phyloP scores from a whole-genome alignment of 1,284 basidiomycete genomes.

The Ustilago sp. region DNA sequence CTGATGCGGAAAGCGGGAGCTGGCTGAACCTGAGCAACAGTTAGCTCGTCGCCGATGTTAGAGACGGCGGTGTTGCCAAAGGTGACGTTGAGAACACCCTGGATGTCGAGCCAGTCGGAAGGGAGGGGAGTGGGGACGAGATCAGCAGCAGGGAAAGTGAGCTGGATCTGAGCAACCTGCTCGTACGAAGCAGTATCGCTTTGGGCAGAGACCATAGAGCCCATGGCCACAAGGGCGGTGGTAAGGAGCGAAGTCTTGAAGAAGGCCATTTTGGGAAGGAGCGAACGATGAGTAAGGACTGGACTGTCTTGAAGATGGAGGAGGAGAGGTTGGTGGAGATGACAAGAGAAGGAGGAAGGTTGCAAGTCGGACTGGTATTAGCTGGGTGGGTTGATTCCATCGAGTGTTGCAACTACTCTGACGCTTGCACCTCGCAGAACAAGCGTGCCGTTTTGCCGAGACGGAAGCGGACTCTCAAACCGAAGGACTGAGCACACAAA shows the following conservation, averaged over 20 bases:
- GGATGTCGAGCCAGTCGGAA: conserved; percentile 49
- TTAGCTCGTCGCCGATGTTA: conserved; percentile 49
- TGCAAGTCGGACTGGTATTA: background rate
- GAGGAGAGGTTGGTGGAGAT: conserved; percentile 11
- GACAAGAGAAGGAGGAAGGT: background rate
- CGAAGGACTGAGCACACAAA: conserved; percentile 3
- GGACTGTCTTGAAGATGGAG: conserved; percentile 5
- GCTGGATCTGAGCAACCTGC: conserved; percentile 49
- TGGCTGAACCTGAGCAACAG: conserved; percentile 48
- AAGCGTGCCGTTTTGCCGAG: background rate
- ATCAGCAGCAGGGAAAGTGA: conserved; percentile 50
- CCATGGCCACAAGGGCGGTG: conserved; percentile 38
- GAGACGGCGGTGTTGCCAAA: conserved; percentile 40
- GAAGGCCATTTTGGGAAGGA: conserved; percentile 36
- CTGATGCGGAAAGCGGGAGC: conserved; percentile 47
- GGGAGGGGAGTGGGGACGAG: conserved; percentile 42
- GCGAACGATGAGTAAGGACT: conserved; percentile 9
- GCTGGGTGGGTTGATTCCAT: background rate
- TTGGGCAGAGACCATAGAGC: conserved; percentile 43
- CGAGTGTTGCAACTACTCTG: background rate
- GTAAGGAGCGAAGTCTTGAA: conserved; percentile 42
- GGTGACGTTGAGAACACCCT: conserved; percentile 54
- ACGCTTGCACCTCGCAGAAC: background rate
- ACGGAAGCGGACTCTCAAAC: background rate
- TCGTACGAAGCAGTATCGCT: conserved; percentile 43